Conservation (phyloP, 1,284 basidiomycete genomes). For the Pseudozyma thailandica region DNA sequence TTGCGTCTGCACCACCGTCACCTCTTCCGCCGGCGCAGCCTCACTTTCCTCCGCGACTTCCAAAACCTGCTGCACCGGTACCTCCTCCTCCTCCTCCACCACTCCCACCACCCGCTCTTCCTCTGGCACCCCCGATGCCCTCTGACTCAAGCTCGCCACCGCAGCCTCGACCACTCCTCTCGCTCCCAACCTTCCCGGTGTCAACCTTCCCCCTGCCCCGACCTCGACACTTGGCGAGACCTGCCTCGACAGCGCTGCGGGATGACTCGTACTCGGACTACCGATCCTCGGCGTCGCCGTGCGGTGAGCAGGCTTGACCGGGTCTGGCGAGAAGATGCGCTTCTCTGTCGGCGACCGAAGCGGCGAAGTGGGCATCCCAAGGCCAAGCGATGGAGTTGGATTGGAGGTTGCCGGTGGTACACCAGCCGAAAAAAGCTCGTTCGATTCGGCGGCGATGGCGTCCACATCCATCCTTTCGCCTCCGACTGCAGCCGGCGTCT, state of each 20-base stretch:
- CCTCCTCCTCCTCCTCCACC: too few species aligned
- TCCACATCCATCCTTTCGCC: constrained; percentile 32
- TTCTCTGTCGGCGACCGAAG: constrained; percentile 18
- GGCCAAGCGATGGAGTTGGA: constrained; percentile 12
- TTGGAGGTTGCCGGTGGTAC: not conserved
- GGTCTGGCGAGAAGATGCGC: constrained; percentile 39
- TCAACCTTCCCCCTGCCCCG: not conserved
- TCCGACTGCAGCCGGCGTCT: not conserved
- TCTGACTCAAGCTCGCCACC: not conserved
- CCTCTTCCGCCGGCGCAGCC: not conserved
- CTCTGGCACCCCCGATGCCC: too few species aligned
- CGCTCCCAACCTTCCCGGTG: not conserved
- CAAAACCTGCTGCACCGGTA: constrained; percentile 7
- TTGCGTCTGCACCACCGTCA: not conserved
- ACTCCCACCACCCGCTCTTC: too few species aligned
- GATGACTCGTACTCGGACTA: constrained; percentile 21
- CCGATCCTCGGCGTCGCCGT: constrained; percentile 39
- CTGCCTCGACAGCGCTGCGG: constrained; percentile 12
- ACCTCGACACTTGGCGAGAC: constrained; percentile 25
- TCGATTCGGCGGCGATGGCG: constrained; percentile 35
- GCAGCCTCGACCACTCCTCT: not conserved
- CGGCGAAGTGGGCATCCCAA: constrained; percentile 21
- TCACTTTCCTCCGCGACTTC: not conserved
- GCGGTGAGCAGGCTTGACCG: constrained; percentile 38
- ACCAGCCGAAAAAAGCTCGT: constrained; percentile 19